Evolutionary conservation across 192 early-diverging fungal genomes (phyloP).

Genomic region (Coemansia erecta): DNA sequence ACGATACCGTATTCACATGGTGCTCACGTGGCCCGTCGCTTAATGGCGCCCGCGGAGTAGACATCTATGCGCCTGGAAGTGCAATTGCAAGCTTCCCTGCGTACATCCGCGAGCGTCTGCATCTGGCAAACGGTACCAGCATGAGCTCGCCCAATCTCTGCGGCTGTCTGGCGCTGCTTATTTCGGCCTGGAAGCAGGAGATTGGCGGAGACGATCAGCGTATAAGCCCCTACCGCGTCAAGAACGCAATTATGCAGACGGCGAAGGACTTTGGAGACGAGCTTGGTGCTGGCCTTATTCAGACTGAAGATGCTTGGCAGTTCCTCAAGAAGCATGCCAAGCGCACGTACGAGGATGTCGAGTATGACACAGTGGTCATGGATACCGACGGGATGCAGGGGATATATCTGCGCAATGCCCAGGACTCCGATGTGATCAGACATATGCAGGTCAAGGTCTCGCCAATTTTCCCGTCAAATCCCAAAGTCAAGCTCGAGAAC

Average conservation of each 20-base stretch:
- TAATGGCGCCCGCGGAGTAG: slow-evolving; percentile 82
- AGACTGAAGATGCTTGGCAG: slow-evolving; percentile 84
- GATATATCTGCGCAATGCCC: slow-evolving; percentile 81
- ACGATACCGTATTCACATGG: slow-evolving; percentile 86
- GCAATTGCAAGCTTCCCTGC: slow-evolving; percentile 89
- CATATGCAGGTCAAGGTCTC: slow-evolving; percentile 48
- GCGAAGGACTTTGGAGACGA: slow-evolving; percentile 77
- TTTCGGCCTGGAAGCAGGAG: slow-evolving; percentile 79
- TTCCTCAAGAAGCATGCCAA: slow-evolving; percentile 65
- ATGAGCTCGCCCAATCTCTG: slow-evolving; percentile 93
- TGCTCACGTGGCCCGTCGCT: slow-evolving; percentile 79
- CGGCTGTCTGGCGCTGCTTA: slow-evolving; percentile 79
- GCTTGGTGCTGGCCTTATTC: slow-evolving; percentile 76
- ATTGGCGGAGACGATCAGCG: slow-evolving; percentile 56
- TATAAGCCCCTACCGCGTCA: slow-evolving; percentile 80
- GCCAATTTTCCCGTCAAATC: slow-evolving; percentile 36
- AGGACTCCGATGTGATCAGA: slow-evolving; percentile 66
- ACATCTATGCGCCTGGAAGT: slow-evolving; percentile 84
- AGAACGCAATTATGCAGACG: slow-evolving; percentile 70
- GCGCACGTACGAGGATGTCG: slow-evolving; percentile 64
- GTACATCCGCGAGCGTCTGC: slow-evolving; percentile 67
- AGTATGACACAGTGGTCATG: slow-evolving; percentile 54
- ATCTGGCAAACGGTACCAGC: slow-evolving; percentile 89
- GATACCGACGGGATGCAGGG: slow-evolving; percentile 49
- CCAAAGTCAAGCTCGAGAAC: slow-evolving; percentile 63